Evolutionary conservation across 169 alveolate species (phyloP).

Genomic region (Plasmodium sp.): DNA sequence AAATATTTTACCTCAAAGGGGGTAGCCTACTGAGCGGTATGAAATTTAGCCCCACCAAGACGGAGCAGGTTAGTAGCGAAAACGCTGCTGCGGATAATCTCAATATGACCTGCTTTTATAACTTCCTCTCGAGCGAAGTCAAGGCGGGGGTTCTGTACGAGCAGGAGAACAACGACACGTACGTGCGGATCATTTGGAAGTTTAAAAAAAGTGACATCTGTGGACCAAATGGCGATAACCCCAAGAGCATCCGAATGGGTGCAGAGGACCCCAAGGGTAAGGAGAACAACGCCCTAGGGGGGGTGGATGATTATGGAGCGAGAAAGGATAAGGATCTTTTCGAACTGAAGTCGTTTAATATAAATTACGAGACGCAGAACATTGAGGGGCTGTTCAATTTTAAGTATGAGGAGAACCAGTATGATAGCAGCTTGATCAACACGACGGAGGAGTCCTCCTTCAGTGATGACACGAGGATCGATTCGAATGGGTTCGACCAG

Average conservation of each 20-base stretch:
- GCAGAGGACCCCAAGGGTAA: not conserved
- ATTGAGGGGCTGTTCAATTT: constrained; percentile 73
- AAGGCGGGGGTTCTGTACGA: constrained; percentile 52
- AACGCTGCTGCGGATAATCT: not conserved
- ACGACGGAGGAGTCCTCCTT: constrained; percentile 47
- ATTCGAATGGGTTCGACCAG: not conserved
- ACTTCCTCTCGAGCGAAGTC: constrained; percentile 55
- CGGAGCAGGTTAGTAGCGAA: not conserved
- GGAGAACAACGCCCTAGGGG: constrained; percentile 3
- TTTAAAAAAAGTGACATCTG: constrained; percentile 17
- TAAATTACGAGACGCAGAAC: constrained; percentile 68
- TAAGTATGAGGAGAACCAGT: constrained; percentile 74
- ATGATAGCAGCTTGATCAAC: constrained; percentile 64
- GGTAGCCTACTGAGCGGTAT: constrained; percentile 11
- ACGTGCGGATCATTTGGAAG: constrained; percentile 61
- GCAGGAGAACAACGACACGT: constrained; percentile 65
- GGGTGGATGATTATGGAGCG: not conserved
- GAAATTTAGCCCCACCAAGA: not conserved
- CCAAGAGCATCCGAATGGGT: not conserved
- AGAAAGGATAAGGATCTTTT: not conserved
- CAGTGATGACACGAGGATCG: constrained; percentile 12
- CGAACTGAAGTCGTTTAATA: constrained; percentile 60
- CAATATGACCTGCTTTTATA: constrained; percentile 21
- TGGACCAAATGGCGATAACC: not conserved
- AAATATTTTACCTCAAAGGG: constrained; percentile 38